Evolutionary conservation across 345 rosid genomes (phyloP), one percentile per base, ranked within the genome.

Genomic region (Alliaria petiolata): DNA sequence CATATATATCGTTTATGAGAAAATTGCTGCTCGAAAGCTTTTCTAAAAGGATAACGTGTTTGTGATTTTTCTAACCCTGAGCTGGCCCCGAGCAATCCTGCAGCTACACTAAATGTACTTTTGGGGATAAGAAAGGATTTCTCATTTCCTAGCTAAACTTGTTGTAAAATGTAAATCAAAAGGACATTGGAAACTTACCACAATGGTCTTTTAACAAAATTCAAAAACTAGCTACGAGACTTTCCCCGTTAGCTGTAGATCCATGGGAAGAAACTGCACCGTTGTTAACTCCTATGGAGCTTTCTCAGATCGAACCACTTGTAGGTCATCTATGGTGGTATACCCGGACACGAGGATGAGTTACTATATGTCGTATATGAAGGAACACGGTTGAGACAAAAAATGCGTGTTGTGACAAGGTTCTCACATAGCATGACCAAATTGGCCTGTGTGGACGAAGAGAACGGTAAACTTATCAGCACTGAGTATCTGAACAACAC

Each of bases 351-450:
- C 86, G 3, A 89, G 64, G 59, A 69, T n/a, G 85, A 87, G 65
- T 69, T 87, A 3, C 58, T 80, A 5, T 42, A 82, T 8, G 14
- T 71, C 2, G 85, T 83, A 3, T 80, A 86, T 0, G 50, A 31
- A 1, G 92, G 85, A 2, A 70, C 92, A 6, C 60, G 7, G 67
- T 69, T 73, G 26, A 72, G 50, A 13, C 71, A 78, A 22, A 87
- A 87, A 63, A 78, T 87, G 84, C 83, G 82, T 47, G 92, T 81
- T 44, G 87, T 74, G 12, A 85, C 90, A 2, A 83, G 81, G 0
- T 87, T 53, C 61, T 84, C 87, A 2, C 87, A 87, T n/a, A 87
- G 92, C 81, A 84, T 85, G 58, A 84, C 89, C 3, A 89, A 84
- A 45, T 70, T 89, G 12, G 89, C 78, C 1, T 89, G 92, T 51